Conservation (phyloP, 805 yeast genomes). For the Pichia heedii region DNA sequence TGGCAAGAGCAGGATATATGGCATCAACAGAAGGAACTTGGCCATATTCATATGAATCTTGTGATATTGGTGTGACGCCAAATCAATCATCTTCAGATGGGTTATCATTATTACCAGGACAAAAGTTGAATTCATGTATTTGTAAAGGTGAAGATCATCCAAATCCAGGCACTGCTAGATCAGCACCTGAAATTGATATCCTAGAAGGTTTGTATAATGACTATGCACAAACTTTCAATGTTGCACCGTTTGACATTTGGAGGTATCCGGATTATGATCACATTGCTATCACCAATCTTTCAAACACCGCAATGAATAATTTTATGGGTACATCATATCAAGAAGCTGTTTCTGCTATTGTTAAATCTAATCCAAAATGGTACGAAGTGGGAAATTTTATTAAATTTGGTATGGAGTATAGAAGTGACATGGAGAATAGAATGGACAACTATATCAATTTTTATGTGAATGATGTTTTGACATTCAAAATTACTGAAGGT, state of each 20-base stretch:
- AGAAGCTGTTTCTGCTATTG: constrained; percentile 31
- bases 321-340: constrained; percentile 32
- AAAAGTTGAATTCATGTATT: constrained; percentile 59
- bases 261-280: constrained; percentile 33
- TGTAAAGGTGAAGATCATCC: constrained; percentile 76
- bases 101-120: constrained; percentile 69
- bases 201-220: constrained; percentile 46
- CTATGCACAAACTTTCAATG: constrained; percentile 31
- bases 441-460: constrained; percentile 29
- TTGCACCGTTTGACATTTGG: constrained; percentile 39
- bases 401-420: constrained; percentile 29
- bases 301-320: constrained; percentile 29
- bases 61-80: constrained; percentile 84
- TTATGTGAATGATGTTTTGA: constrained; percentile 25
- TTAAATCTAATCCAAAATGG: constrained; percentile 31
- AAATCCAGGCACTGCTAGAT: constrained; percentile 70
- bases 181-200: constrained; percentile 85
- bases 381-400: constrained; percentile 27
- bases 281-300: constrained; percentile 22
- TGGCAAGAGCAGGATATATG: constrained; percentile 75
- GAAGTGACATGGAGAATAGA: constrained; percentile 18
- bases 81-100: constrained; percentile 81
- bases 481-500: constrained; percentile 25
- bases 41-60: constrained; percentile 73
- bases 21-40: constrained; percentile 79